These are phyloP conservation scores for Suillus spraguei DNA, from an alignment of 768 basidiomycete genomes.

Conservation along the genomic window DNA sequence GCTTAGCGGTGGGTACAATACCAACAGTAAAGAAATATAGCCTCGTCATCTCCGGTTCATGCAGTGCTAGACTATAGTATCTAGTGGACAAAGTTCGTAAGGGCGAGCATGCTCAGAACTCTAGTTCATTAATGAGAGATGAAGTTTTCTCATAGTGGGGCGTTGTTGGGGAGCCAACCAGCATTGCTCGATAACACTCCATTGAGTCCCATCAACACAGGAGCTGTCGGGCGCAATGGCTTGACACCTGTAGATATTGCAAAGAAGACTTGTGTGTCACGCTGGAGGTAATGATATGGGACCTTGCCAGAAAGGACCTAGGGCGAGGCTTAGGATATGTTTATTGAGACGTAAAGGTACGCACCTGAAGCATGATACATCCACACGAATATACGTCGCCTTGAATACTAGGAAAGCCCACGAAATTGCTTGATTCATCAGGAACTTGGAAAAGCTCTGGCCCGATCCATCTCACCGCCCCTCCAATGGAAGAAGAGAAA, in stretches of 20 bases:
- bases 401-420: conserved; percentile 1
- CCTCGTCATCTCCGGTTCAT: conserved; percentile 6
- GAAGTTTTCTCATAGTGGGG: neutral
- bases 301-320: conserved; percentile 19
- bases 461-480: conserved; percentile 14
- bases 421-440: neutral
- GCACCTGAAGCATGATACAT: conserved; percentile 27
- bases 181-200: conserved; percentile 16
- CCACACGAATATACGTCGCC: conserved; percentile 22
- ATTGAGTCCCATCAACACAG: conserved; percentile 5
- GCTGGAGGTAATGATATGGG: conserved; percentile 25
- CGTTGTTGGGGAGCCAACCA: conserved; percentile 21
- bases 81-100: neutral
- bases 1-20: neutral
- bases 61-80: neutral
- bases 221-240: conserved; percentile 10
- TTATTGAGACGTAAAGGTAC: conserved; percentile 29
- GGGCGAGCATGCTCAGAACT: neutral
- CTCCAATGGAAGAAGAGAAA: conserved; percentile 8
- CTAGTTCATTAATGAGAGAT: neutral
- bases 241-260: conserved; percentile 16
- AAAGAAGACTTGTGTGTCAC: conserved; percentile 23
- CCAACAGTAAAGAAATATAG: neutral
- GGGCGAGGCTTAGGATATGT: neutral
- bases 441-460: conserved; percentile 11